phyloP scores from a whole-genome alignment of 2,329 filamentous ascomycete species.

The Myotisia sp. region DNA sequence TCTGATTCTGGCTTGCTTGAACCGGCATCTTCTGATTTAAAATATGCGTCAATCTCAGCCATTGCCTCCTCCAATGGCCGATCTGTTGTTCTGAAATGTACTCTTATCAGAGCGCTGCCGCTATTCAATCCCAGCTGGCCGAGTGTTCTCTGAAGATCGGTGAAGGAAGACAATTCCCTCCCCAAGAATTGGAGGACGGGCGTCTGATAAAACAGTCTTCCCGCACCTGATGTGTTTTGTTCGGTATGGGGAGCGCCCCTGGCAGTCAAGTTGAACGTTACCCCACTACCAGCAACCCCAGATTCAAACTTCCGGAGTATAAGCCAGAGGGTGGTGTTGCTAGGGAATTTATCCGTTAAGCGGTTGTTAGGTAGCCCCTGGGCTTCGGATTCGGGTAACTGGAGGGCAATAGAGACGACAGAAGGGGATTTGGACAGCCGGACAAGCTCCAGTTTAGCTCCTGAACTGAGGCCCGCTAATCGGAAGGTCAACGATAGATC shows the following conservation, averaged over 20 bases:
- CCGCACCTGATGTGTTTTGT: conserved; percentile 43
- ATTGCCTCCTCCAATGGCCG: conserved; percentile 75
- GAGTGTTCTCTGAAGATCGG: conserved; percentile 76
- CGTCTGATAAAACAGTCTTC: conserved; percentile 74
- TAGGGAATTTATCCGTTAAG: conserved; percentile 72
- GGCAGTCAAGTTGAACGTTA: conserved; percentile 66
- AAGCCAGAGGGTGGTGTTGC: conserved; percentile 77
- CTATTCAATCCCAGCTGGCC: conserved; percentile 75
- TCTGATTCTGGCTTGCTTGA: conserved; percentile 5
- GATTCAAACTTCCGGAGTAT: conserved; percentile 82
- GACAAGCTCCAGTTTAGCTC: conserved; percentile 85
- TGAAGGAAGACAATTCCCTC: conserved; percentile 59
- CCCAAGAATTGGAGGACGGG: conserved; percentile 76
- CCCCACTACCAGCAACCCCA: conserved; percentile 46
- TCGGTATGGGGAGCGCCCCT: conserved; percentile 54
- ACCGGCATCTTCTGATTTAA: conserved; percentile 37
- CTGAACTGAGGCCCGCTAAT: conserved; percentile 64
- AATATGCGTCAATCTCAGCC: conserved; percentile 62
- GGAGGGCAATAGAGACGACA: conserved; percentile 75
- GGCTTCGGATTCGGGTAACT: conserved; percentile 60
- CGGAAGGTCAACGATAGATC: conserved; percentile 77
- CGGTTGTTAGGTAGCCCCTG: conserved; percentile 49
- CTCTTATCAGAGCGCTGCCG: conserved; percentile 62
- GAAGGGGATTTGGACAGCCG: conserved; percentile 73
- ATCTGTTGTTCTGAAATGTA: conserved; percentile 63